phyloP scores from a whole-genome alignment of 108 stramenopile species.

The Schizochytrium sp. region DNA sequence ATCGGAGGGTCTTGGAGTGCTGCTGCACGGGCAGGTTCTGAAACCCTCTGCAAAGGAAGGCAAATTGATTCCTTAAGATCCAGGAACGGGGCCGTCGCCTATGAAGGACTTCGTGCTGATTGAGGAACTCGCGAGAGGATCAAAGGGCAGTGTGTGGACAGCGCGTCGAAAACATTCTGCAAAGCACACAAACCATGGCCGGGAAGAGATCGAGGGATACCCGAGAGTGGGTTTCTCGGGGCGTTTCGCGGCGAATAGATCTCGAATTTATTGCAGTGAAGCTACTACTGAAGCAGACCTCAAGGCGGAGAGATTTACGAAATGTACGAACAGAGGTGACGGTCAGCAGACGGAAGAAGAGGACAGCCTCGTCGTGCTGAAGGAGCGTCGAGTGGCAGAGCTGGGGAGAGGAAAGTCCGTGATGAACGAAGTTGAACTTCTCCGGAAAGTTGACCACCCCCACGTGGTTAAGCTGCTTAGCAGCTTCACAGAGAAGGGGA shows the following conservation, averaged over 20 bases:
- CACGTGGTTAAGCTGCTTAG: conserved; percentile 74
- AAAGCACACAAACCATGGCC: no score
- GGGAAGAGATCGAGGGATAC: no score
- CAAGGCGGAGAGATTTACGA: no score
- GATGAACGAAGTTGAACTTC: conserved; percentile 50
- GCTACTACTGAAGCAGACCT: no score
- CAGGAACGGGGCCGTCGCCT: not conserved
- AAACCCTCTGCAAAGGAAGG: not conserved
- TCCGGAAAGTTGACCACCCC: conserved; percentile 68
- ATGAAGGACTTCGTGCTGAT: not conserved
- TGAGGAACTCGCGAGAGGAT: conserved; percentile 2
- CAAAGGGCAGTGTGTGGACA: conserved; percentile 9
- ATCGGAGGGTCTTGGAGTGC: no score
- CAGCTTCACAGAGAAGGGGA: conserved; percentile 66
- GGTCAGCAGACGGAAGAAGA: not conserved
- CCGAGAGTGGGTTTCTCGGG: no score
- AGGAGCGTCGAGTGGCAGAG: conserved; percentile 60
- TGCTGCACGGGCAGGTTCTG: not conserved
- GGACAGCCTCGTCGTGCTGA: conserved; percentile 44
- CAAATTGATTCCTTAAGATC: not conserved
- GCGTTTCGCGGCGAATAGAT: no score
- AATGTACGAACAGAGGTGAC: no score
- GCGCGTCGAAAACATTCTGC: not conserved
- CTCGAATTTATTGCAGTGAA: no score
- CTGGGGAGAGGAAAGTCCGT: not conserved